Evolutionary conservation across 257 asterid species (phyloP).

Genomic region (Nicotiana undulata): DNA sequence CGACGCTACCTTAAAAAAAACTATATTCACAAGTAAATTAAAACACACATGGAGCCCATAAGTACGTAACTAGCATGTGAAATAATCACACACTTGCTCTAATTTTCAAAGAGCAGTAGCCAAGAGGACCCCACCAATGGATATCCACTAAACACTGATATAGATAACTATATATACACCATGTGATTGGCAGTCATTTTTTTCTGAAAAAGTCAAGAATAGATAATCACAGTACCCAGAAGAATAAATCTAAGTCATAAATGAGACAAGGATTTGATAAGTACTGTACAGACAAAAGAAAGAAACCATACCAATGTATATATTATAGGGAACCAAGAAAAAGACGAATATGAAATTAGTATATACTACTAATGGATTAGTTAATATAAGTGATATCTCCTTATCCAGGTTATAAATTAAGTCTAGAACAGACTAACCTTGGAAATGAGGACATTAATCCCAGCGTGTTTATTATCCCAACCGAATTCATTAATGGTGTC

Average conservation of each 20-base stretch:
- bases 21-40: too few species aligned
- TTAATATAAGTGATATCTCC: neutral
- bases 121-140: slow-evolving; percentile 16
- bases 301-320: too few species aligned
- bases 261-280: slow-evolving; percentile 18
- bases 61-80: slow-evolving; percentile 18
- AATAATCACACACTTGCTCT: neutral
- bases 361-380: too few species aligned
- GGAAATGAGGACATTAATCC: slow-evolving; percentile 80
- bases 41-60: slow-evolving; percentile 9
- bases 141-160: neutral
- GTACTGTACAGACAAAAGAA: neutral
- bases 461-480: slow-evolving; percentile 95
- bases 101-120: neutral
- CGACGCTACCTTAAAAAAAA: too few species aligned
- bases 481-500: slow-evolving; percentile 88
- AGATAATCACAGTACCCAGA: slow-evolving; percentile 3
- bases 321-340: neutral
- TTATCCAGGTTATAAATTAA: neutral
- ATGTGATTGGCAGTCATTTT: slow-evolving; percentile 25
- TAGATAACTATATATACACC: slow-evolving; percentile 1
- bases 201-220: slow-evolving; percentile 3
- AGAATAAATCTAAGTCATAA: slow-evolving; percentile 7
- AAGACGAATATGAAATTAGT: neutral
- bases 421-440: slow-evolving; percentile 36